phyloP scores from a whole-genome alignment of 139 green algal genomes.

The Tetratostichococcus sp. region DNA sequence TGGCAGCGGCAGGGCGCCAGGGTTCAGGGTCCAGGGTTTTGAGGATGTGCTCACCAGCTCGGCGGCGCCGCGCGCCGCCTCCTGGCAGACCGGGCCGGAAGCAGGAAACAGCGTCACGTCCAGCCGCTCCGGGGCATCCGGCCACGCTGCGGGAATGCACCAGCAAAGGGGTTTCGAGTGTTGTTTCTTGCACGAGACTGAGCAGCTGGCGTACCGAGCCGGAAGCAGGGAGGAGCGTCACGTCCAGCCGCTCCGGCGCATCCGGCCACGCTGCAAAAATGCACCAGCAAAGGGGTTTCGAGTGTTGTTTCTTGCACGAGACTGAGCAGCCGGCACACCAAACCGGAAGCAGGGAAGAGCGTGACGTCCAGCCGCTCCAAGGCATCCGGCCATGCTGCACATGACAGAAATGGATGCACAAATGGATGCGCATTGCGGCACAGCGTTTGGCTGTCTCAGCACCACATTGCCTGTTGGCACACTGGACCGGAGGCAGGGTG shows the following conservation, averaged over 20 bases:
- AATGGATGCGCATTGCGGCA: too few relatives aligned
- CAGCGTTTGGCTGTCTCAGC: too few relatives aligned
- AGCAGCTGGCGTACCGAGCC: background rate
- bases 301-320: too few relatives aligned
- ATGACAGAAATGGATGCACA: too few relatives aligned
- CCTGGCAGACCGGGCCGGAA: background rate
- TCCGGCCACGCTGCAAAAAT: constrained; percentile 32
- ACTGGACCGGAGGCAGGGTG: too few relatives aligned
- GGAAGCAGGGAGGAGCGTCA: constrained; percentile 52
- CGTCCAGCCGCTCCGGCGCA: constrained; percentile 78
- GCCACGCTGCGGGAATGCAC: constrained; percentile 11
- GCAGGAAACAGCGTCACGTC: constrained; percentile 69
- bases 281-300: too few relatives aligned
- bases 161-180: background rate
- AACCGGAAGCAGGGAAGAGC: constrained; percentile 29
- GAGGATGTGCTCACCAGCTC: too few relatives aligned
- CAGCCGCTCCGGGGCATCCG: constrained; percentile 73
- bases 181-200: background rate
- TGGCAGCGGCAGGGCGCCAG: too few relatives aligned
- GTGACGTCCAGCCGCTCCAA: constrained; percentile 81
- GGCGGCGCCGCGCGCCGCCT: constrained; percentile 38
- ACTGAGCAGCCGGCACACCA: background rate
- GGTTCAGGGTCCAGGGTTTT: too few relatives aligned
- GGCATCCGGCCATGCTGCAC: constrained; percentile 45
- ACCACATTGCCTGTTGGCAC: too few relatives aligned